Percentiles rank a stretch among this genome's conserved stretches.
Conservation (phyloP, 768 basidiomycete species). For the Tylopilus intermedius region DNA sequence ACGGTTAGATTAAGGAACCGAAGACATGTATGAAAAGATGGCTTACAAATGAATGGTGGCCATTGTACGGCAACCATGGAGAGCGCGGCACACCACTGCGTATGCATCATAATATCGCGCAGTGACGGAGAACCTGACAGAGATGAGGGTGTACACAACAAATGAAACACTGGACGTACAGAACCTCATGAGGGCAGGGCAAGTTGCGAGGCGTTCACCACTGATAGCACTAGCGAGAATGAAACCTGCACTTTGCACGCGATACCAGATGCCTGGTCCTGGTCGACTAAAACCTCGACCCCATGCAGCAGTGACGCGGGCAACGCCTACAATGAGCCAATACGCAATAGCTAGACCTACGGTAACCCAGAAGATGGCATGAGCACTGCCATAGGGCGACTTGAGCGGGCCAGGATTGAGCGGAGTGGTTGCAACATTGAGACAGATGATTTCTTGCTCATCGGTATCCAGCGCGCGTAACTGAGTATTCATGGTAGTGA, state of each 20-base stretch:
- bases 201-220: constrained; percentile 80
- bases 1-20: constrained; percentile 14
- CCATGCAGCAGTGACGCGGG: constrained; percentile 83
- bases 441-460: constrained; percentile 75
- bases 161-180: constrained; percentile 46
- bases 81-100: constrained; percentile 86
- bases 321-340: constrained; percentile 76
- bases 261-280: constrained; percentile 59
- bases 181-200: constrained; percentile 84
- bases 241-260: constrained; percentile 79
- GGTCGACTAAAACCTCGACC: constrained; percentile 57
- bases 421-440: constrained; percentile 75
- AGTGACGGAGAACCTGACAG: constrained; percentile 80
- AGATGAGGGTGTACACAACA: constrained; percentile 13
- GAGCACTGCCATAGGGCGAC: constrained; percentile 61
- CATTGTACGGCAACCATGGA: constrained; percentile 94
- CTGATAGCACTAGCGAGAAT: constrained; percentile 90
- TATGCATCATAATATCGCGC: constrained; percentile 88
- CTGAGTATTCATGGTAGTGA: constrained; percentile 81
- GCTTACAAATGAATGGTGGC: constrained; percentile 87
- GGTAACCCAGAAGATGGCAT: constrained; percentile 67
- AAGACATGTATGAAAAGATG: neutral
- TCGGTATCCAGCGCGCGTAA: constrained; percentile 87
- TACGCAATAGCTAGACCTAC: constrained; percentile 73
- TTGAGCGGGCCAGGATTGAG: constrained; percentile 53